Evolutionary conservation across 2,329 filamentous ascomycete species (phyloP), one percentile per base, ranked within the genome.

Genomic region (Hypoxylon sp.): DNA sequence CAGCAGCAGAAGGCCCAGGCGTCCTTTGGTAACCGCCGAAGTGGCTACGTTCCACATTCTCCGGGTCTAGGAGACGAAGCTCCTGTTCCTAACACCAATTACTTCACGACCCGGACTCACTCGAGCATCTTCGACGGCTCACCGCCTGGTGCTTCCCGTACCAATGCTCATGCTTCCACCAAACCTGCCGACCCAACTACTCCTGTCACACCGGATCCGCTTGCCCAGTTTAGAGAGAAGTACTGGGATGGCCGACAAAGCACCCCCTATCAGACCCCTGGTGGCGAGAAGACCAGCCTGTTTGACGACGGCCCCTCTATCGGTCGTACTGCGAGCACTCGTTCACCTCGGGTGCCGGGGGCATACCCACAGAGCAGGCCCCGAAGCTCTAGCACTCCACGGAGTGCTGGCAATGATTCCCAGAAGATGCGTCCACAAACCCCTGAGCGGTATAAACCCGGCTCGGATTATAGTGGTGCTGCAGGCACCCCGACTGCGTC

Each of bases 261-360:
- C 63, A 83, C 81, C 4, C 83, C 84, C 0, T 88, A 87, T 66
- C 77, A 79, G 37, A 79, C 77, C 1, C 78, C 81, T 26, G 78
- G 82, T 10, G 83, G 85, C 27, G 85, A 88, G 69, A 87, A 82
- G 72, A 81, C 83, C 3, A 81, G 85, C 41, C 79, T 83, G 0
- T 85, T 84, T 56, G 83, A 84, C 40, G 79, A 77, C 1, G 72
- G 69, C 5, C 67, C 75, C 21, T 71, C 70, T 8, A 54, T 81
- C n/a, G 73, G 74, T 43, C 75, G 81, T n/a, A 74, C 79, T 3
- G 77, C 75, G 58, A 83, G 80, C 69, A 77, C 76, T 15, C 76
- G 79, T 27, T 63, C 71, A 6, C 61, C 69, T 11, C 73, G 71
- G 9, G 63, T 68, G 55, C 68, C 70, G 17, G 69, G 65, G 21